phyloP scores from a whole-genome alignment of 2,329 filamentous ascomycete genomes.

The Calonectria montana region DNA sequence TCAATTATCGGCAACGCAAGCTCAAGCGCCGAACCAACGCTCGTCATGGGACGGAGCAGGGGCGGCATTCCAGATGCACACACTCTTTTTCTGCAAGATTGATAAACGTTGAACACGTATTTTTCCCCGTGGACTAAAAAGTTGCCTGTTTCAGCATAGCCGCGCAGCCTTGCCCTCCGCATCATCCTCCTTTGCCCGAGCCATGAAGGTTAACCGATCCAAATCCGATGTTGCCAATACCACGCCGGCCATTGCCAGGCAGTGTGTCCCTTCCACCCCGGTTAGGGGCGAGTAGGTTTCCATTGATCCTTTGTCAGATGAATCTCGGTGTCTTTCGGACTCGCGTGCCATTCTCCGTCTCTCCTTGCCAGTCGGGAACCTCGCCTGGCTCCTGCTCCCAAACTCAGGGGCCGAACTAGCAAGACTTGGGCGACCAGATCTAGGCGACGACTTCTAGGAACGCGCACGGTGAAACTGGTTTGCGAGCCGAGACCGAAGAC shows the following conservation, averaged over 20 bases:
- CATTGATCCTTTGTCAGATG: slow-evolving; percentile 33
- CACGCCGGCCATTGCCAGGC: slow-evolving; percentile 43
- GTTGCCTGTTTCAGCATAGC: background rate
- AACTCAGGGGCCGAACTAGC: slow-evolving; percentile 23
- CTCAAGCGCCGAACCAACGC: slow-evolving; percentile 14
- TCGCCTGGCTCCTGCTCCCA: slow-evolving; percentile 7
- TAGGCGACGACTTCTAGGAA: slow-evolving; percentile 37
- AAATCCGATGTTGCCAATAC: slow-evolving; percentile 45
- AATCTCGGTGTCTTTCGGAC: slow-evolving; percentile 39
- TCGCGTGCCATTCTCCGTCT: slow-evolving; percentile 47
- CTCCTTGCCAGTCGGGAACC: slow-evolving; percentile 41
- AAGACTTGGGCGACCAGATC: slow-evolving; percentile 32
- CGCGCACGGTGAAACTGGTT: slow-evolving; percentile 39
- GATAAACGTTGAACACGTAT: background rate
- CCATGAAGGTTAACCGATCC: slow-evolving; percentile 46
- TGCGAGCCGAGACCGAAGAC: slow-evolving; percentile 38
- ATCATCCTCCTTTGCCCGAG: slow-evolving; percentile 30
- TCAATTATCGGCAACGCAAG: slow-evolving; percentile 8
- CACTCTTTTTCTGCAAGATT: background rate
- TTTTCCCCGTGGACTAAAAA: background rate
- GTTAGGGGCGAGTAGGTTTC: slow-evolving; percentile 32
- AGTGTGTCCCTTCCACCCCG: slow-evolving; percentile 35
- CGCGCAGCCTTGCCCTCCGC: background rate
- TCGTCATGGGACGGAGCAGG: slow-evolving; percentile 6
- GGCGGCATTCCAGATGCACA: slow-evolving; percentile 13